A percentile compares a stretch with the other conserved stretches of the same genome.
These are phyloP conservation scores for Multifurca ochricompacta DNA, from an alignment of 768 basidiomycete genomes.

Conservation along the genomic window DNA sequence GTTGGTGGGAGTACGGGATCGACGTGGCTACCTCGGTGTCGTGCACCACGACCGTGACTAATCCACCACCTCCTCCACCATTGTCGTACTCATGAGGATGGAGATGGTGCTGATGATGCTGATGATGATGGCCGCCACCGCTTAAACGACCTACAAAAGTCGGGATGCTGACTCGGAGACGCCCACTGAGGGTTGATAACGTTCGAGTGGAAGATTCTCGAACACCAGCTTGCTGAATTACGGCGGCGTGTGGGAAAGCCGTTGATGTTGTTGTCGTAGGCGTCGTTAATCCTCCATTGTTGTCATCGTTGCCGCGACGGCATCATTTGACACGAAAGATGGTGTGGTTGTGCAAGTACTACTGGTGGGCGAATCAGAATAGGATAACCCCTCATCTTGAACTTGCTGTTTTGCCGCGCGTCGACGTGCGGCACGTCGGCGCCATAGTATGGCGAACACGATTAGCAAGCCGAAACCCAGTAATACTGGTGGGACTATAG, in stretches of 20 bases:
- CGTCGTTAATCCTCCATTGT: no score
- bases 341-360: no score
- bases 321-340: no score
- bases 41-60: background rate
- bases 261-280: no score
- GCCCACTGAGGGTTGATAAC: background rate
- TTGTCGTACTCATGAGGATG: no score
- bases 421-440: background rate
- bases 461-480: background rate
- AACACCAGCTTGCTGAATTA: no score
- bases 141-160: background rate
- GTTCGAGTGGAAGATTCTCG: no score
- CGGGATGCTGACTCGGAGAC: background rate
- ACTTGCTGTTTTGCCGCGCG: background rate
- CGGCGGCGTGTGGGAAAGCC: no score
- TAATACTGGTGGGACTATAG: background rate
- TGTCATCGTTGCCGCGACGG: no score
- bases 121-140: background rate
- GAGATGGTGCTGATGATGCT: background rate
- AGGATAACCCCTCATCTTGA: background rate
- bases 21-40: background rate
- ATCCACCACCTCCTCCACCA: background rate
- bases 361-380: no score
- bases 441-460: background rate
- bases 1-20: conserved; percentile 5